A percentile compares a stretch with the other conserved stretches of the same genome.
Evolutionary conservation across 805 yeast genomes (phyloP).

Genomic region (Limtongozyma cylindracea): DNA sequence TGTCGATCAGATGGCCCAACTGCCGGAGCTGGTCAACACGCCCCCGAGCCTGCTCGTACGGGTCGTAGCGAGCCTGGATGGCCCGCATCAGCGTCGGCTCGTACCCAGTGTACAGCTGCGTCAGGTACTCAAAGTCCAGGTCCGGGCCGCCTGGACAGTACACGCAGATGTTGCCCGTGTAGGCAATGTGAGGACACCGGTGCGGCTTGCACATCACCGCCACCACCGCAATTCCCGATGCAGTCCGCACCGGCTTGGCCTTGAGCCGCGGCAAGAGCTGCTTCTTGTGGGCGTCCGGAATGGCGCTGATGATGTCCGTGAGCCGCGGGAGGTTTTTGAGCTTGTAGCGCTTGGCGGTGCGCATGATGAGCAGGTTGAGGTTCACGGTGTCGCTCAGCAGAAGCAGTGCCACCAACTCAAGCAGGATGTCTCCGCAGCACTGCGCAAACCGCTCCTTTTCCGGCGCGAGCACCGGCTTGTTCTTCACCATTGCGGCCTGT

Average conservation of each 20-base stretch:
- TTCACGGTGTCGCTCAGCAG: constrained; percentile 60
- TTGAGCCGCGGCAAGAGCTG: constrained; percentile 77
- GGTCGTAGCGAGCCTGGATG: constrained; percentile 94
- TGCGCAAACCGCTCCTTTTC: constrained; percentile 84
- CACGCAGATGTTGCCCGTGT: constrained; percentile 95
- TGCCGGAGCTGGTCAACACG: constrained; percentile 88
- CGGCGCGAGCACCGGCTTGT: constrained; percentile 34
- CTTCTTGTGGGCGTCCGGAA: constrained; percentile 88
- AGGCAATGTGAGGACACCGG: constrained; percentile 96
- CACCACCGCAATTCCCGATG: constrained; percentile 96
- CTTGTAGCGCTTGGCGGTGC: constrained; percentile 75
- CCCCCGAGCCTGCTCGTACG: constrained; percentile 96
- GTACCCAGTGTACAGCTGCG: constrained; percentile 95
- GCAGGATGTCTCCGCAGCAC: constrained; percentile 79
- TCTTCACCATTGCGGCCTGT: no score
- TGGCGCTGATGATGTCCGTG: constrained; percentile 83
- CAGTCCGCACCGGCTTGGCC: constrained; percentile 98
- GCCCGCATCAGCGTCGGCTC: constrained; percentile 99
- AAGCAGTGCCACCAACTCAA: constrained; percentile 60
- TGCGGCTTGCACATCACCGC: constrained; percentile 99
- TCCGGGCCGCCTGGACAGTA: constrained; percentile 99
- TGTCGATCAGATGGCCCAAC: constrained; percentile 88
- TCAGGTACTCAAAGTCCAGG: constrained; percentile 90
- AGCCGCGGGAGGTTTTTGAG: constrained; percentile 80
- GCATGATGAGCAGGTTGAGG: constrained; percentile 68